Conservation (phyloP, 2,329 filamentous ascomycete species). For the Cladophialophora chaetospira region DNA sequence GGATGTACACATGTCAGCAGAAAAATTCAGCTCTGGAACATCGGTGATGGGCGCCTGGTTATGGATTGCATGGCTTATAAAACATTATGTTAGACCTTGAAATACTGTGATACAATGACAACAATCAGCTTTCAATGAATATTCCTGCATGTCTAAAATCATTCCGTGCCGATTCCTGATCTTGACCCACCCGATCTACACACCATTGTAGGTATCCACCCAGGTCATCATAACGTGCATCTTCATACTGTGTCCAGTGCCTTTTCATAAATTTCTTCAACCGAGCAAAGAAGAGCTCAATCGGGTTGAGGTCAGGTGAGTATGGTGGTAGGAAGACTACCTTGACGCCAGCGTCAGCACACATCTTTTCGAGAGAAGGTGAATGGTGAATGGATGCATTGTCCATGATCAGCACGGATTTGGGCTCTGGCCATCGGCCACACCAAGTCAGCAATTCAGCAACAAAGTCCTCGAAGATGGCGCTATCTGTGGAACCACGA, state of each 20-base stretch:
- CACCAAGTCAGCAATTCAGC: conserved; percentile 37
- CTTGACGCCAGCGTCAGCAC: conserved; percentile 37
- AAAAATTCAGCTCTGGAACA: too few relatives aligned
- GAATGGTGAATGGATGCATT: conserved; percentile 36
- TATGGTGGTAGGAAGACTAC: conserved; percentile 40
- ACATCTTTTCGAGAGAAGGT: conserved; percentile 37
- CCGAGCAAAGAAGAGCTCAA: conserved; percentile 43
- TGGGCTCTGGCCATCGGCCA: conserved; percentile 21
- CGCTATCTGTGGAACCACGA: conserved; percentile 36
- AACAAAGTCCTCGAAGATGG: conserved; percentile 39
- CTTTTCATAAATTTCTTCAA: conserved; percentile 40
- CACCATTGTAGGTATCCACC: conserved; percentile 37
- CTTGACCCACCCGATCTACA: conserved; percentile 10
- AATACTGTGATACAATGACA: too few relatives aligned
- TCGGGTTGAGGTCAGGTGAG: conserved; percentile 41
- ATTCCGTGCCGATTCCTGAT: conserved; percentile 1
- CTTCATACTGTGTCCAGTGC: conserved; percentile 31
- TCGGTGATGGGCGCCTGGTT: too few relatives aligned
- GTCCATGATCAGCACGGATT: conserved; percentile 39
- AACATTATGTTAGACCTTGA: too few relatives aligned
- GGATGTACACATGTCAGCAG: too few relatives aligned
- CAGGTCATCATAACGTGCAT: conserved; percentile 27
- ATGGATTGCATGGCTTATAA: too few relatives aligned
- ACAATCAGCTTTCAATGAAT: neutral
- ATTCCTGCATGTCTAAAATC: conserved; percentile 13